phyloP scores from a whole-genome alignment of 164 flowering plant species.

The Chimonanthus praecox region DNA sequence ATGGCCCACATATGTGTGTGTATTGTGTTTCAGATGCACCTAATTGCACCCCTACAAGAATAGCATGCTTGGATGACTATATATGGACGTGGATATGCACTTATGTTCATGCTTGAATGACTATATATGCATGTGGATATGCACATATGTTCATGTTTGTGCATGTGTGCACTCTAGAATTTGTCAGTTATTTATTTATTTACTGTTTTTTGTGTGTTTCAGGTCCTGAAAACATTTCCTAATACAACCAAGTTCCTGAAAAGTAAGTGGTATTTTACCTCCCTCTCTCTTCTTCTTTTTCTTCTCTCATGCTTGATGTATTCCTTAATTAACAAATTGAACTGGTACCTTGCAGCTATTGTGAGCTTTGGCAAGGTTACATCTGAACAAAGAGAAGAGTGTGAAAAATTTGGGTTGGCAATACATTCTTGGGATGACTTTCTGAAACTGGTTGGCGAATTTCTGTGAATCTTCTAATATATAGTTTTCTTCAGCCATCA shows the following conservation, averaged over 20 bases:
- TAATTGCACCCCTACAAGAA: too few species aligned
- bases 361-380: constrained; percentile 93
- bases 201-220: constrained; percentile 20
- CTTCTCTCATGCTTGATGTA: background rate
- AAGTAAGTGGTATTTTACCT: constrained; percentile 44
- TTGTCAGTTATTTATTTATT: background rate
- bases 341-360: constrained; percentile 38
- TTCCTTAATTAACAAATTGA: background rate
- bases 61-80: too few species aligned
- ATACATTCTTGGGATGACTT: constrained; percentile 87
- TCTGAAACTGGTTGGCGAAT: constrained; percentile 53
- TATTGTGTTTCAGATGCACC: too few species aligned
- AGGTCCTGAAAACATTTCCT: constrained; percentile 82
- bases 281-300: background rate
- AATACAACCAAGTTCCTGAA: constrained; percentile 50
- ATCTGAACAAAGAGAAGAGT: constrained; percentile 52
- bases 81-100: too few species aligned
- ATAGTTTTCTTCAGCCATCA: background rate
- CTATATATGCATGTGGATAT: too few species aligned
- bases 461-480: constrained; percentile 6
- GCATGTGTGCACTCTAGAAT: background rate
- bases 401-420: constrained; percentile 50
- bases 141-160: too few species aligned
- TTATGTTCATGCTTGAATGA: too few species aligned
- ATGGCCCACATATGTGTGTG: too few species aligned